phyloP scores from a whole-genome alignment of 2,329 filamentous ascomycete genomes.

The Fusarium sp. region DNA sequence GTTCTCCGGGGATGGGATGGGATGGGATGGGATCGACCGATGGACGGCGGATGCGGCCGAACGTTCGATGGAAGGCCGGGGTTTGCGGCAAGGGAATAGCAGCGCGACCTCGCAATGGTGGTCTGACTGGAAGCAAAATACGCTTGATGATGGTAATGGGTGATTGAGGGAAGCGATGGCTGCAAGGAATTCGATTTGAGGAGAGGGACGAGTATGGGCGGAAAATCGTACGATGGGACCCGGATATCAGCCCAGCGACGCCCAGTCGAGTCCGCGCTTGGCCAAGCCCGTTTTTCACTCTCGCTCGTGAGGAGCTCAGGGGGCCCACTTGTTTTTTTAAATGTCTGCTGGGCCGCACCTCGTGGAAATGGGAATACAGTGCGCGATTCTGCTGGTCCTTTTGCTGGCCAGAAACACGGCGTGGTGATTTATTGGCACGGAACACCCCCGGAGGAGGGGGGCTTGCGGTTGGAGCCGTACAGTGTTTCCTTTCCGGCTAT shows the following conservation, averaged over 20 bases:
- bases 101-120: constrained; percentile 38
- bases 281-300: constrained; percentile 33
- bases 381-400: background rate
- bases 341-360: background rate
- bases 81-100: constrained; percentile 33
- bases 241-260: constrained; percentile 46
- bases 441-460: constrained; percentile 6
- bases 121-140: constrained; percentile 41
- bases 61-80: constrained; percentile 39
- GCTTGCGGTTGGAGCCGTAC: constrained; percentile 1
- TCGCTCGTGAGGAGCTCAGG: constrained; percentile 16
- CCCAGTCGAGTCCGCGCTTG: constrained; percentile 39
- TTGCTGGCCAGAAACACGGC: background rate
- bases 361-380: constrained; percentile 27
- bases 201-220: constrained; percentile 37
- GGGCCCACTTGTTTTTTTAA: constrained; percentile 29
- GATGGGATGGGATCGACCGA: constrained; percentile 40
- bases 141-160: constrained; percentile 39
- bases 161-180: constrained; percentile 40
- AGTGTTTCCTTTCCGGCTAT: background rate
- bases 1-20: background rate
- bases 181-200: constrained; percentile 46
- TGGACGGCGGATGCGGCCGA: constrained; percentile 43
- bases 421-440: background rate
- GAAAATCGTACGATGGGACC: constrained; percentile 50